Base-by-base conservation (phyloP, 202 grass and related monocot genomes). In the Setaria viridis region DNA sequence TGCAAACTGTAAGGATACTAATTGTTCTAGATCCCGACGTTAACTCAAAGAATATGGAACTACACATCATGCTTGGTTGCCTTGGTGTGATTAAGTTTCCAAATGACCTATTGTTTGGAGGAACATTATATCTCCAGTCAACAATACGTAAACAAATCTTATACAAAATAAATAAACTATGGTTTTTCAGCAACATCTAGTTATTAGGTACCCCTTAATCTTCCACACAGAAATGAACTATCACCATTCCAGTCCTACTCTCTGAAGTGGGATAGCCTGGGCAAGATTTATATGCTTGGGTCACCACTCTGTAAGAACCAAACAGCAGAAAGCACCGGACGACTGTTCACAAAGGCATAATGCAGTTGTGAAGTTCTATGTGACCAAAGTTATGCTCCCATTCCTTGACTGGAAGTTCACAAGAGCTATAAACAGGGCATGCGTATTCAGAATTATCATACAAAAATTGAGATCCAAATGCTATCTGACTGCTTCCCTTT, bases 41-140 rank as follows among this genome's bases (percentile, higher is more conserved):
- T 30, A 47, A 0, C 25, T 35, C 6, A n/a, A 33, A 39, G 49
- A 57, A 59, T 12, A 59, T 57, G 48, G 12, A 60, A 46, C 35
- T 7, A 21, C 63, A 33, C 1, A 50, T 42, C 65, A 63, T 65
- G 56, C 46, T 48, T 37, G 37, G 4, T 66, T 73, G 17, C 11
- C 19, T 67, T 79, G 45, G 47, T 16, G 25, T 19, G 2, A 70
- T 63, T 34, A 9, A 20, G 30, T 84, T 80, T 80, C 86, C 49
- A 21, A 6, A 43, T 42, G 25, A 21, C 45, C 8, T 54, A 57
- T 65, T 20, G 3, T 55, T 48, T 58, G 12, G 7, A 32, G 72
- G 46, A 47, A 76, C 1, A 41, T 29, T 4, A 3, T 42, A 64
- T 5, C 30, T 72, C 39, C 2, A 82, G 19, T 10, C 48, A 85